Base-by-base conservation (phyloP, 164 flowering plant species). In the Kingdonia uniflora region DNA sequence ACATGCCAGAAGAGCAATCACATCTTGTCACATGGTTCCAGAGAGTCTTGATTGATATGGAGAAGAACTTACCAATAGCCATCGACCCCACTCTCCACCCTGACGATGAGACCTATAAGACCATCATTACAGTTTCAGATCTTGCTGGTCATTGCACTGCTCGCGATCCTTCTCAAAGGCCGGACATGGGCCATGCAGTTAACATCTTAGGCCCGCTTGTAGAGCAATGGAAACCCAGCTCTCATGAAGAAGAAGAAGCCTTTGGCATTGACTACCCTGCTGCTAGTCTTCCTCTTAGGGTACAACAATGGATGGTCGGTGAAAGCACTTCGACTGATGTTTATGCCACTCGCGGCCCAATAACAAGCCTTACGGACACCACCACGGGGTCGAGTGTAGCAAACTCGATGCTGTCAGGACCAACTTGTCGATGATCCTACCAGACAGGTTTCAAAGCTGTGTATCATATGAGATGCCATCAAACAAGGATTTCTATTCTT, bases 141-240 rank as follows among this genome's bases (percentile, higher is more conserved):
- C 72, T 79, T 16, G 78, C 83, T 5, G 76, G 83, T 13, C 71
- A 78, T 49, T 78, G 83, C 65, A 75, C 78, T 5, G 70, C 75
- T 11, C 74, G 80, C 0, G 80, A 79, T 42, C 78, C 80, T 22
- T 37, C 52, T 52, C 80, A 75, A 42, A 72, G 80, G 52, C 82
- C 82, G 0, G 80, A 73, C 52, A 75, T 78, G 80, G 74, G 77
- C 11, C 80, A 78, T 37, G 77, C 68, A 1, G 82, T 78, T 5
- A 75, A 69, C 37, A 57, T 71, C 15, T 50, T 78, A 47, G 66
- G 64, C 14, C 78, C 83, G n/a, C 71, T 76, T 26, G 76, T 78
- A n/a, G 73, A 78, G 25, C 75, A 69, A 55, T 78, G 83, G 83
- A 78, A 61, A 49, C 83, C 80, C 16, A 10, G 67, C 5, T 7